Percentiles rank a stretch among this genome's conserved stretches.
phyloP scores from a whole-genome alignment of 345 rosid genomes.

The Murraya koenigii region DNA sequence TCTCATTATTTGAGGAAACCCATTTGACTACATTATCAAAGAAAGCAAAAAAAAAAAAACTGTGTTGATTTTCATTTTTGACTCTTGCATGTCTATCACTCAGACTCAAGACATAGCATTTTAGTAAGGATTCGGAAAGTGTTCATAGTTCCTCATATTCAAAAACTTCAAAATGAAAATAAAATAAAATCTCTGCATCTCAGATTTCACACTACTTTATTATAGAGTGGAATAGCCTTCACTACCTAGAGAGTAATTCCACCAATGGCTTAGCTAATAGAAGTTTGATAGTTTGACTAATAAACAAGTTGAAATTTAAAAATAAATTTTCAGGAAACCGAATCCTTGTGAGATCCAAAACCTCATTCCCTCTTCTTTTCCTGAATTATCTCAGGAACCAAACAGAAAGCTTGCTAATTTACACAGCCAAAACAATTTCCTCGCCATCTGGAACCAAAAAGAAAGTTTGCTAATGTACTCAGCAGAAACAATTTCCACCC shows the following conservation, averaged over 20 bases:
- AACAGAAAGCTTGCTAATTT: not conserved
- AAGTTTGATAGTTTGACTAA: not conserved
- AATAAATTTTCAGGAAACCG: not conserved
- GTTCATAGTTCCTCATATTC: not conserved
- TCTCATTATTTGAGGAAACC: constrained; percentile 9
- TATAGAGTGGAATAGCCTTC: constrained; percentile 7
- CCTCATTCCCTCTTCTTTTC: not conserved
- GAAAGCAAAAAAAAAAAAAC: not conserved
- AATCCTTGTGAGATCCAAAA: constrained; percentile 1
- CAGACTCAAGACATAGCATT: not conserved
- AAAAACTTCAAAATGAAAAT: constrained; percentile 1
- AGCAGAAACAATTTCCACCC: not conserved
- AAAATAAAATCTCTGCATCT: not conserved
- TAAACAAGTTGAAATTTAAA: not conserved
- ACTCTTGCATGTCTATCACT: constrained; percentile 4
- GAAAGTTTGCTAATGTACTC: not conserved
- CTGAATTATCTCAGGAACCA: not conserved
- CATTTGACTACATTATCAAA: not conserved
- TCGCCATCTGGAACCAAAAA: not conserved
- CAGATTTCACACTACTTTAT: not conserved
- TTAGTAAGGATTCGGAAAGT: not conserved
- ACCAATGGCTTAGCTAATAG: not conserved
- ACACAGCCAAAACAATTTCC: not conserved
- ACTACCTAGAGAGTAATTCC: not conserved
- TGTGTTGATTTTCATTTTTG: not conserved